Evolutionary conservation across 257 asterid species (phyloP).

Genomic region (Solanum tarapatanum): DNA sequence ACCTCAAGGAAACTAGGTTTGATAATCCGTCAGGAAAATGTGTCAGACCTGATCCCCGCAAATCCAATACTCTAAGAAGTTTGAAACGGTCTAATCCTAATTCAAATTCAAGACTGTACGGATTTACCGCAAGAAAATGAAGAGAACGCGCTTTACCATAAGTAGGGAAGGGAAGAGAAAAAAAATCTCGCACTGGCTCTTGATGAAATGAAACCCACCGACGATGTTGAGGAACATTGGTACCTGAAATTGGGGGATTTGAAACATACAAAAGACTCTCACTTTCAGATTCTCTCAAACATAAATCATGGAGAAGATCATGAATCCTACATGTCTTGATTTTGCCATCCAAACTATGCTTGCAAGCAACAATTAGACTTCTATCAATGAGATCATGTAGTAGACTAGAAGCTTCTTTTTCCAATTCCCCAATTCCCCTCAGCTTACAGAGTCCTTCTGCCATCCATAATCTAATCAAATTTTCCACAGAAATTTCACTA

Average conservation of each 20-base stretch:
- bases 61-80: background rate
- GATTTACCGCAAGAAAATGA: background rate
- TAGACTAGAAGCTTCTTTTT: background rate
- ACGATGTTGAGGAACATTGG: background rate
- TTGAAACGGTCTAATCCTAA: background rate
- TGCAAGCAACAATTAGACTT: background rate
- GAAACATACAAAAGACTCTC: background rate
- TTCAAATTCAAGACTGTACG: rapidly evolving
- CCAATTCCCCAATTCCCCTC: background rate
- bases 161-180: background rate
- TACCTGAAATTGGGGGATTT: background rate
- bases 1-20: background rate
- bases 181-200: background rate
- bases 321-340: background rate
- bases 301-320: background rate
- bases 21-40: background rate
- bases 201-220: background rate
- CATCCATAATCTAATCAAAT: background rate
- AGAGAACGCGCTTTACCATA: background rate
- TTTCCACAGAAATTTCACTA: background rate
- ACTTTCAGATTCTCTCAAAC: background rate
- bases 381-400: background rate
- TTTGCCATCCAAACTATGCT: background rate
- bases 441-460: background rate
- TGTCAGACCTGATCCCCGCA: rapidly evolving